Percentiles rank a stretch among this genome's conserved stretches.
Evolutionary conservation across 441 rosid genomes (phyloP).

Genomic region (Euphorbia celastroides): DNA sequence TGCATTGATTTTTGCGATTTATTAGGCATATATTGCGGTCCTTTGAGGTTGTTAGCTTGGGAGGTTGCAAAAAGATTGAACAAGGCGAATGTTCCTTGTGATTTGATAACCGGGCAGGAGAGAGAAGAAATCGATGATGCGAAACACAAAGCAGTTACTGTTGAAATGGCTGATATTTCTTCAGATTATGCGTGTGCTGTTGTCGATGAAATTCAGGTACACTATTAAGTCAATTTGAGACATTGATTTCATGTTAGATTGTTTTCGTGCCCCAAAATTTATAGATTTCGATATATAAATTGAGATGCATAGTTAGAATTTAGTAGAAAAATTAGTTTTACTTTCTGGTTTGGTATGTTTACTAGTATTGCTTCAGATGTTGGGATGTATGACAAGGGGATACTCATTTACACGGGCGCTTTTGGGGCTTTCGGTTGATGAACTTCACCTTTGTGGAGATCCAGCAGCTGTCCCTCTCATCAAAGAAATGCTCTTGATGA

Average conservation of each 20-base stretch:
- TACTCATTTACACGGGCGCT: conserved; percentile 89
- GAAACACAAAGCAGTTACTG: conserved; percentile 83
- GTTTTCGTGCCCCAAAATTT: background rate
- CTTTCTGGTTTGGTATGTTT: conserved; percentile 1
- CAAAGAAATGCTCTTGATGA: conserved; percentile 67
- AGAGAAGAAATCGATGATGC: conserved; percentile 83
- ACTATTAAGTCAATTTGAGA: conserved; percentile 13
- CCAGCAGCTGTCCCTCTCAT: conserved; percentile 79
- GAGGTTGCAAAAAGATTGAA: conserved; percentile 85
- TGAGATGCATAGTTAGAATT: background rate
- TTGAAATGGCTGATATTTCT: conserved; percentile 86
- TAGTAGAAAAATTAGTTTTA: background rate
- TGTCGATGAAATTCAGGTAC: conserved; percentile 88
- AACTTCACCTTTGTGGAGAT: conserved; percentile 95
- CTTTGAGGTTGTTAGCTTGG: conserved; percentile 91
- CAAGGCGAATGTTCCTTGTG: conserved; percentile 81
- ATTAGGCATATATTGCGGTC: conserved; percentile 92
- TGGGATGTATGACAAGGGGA: conserved; percentile 80
- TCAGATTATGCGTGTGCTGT: conserved; percentile 69
- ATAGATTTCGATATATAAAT: no score
- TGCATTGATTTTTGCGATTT: conserved; percentile 13
- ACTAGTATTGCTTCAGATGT: conserved; percentile 46
- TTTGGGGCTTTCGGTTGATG: conserved; percentile 75
- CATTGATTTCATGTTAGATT: background rate
- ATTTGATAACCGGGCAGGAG: conserved; percentile 89